Conservation (phyloP, 306 rosid species). For the Quercus dentata region DNA sequence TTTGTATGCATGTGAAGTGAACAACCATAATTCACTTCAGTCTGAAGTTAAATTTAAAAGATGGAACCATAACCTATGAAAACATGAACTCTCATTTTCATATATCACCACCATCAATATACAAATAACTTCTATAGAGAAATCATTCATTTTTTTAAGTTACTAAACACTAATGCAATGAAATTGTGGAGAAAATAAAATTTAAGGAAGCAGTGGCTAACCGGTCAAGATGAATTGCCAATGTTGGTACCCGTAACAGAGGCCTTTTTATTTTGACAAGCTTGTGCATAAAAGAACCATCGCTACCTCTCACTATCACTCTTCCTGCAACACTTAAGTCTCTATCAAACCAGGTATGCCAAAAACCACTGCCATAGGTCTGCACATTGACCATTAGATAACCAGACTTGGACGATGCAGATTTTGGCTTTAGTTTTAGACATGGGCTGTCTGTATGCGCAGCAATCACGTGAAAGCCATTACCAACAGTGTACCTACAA, state of each 20-base stretch:
- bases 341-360: conserved; percentile 99
- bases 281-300: conserved; percentile 57
- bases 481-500: conserved; percentile 67
- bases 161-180: background rate
- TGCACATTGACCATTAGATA: conserved; percentile 83
- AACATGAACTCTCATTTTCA: background rate
- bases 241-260: conserved; percentile 81
- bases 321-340: conserved; percentile 96
- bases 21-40: background rate
- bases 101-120: background rate
- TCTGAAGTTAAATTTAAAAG: too few relatives aligned
- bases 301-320: conserved; percentile 57
- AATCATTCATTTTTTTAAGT: background rate
- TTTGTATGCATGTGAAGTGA: background rate
- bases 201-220: conserved; percentile 29
- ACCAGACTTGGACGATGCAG: conserved; percentile 65
- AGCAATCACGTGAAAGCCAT: conserved; percentile 86
- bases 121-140: background rate
- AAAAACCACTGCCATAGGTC: conserved; percentile 90
- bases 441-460: conserved; percentile 98
- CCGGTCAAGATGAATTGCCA: conserved; percentile 99
- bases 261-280: conserved; percentile 91
- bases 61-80: background rate
- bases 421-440: conserved; percentile 83
- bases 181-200: background rate